These are phyloP conservation scores for Fusarium hainanense DNA, from an alignment of 2,329 filamentous ascomycete genomes.

Conservation along the genomic window DNA sequence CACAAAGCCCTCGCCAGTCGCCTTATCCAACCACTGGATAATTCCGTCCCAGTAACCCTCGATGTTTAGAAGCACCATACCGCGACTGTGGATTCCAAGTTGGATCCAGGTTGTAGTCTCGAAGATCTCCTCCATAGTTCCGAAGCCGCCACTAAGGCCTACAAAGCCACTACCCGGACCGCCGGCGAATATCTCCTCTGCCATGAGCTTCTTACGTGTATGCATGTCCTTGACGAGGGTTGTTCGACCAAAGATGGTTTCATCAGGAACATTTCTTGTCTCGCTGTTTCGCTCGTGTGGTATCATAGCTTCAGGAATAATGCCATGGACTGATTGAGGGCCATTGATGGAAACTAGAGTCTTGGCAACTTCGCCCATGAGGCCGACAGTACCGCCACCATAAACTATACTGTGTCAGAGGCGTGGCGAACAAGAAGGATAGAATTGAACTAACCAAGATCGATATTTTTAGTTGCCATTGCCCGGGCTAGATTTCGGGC, in stretches of 20 bases:
- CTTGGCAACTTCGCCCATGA: conserved; percentile 94
- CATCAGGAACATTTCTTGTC: conserved; percentile 66
- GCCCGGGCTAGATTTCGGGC: conserved; percentile 78
- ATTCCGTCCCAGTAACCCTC: conserved; percentile 93
- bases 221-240: conserved; percentile 97
- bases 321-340: conserved; percentile 85
- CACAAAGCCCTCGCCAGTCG: conserved; percentile 82
- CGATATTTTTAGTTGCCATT: conserved; percentile 81
- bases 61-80: conserved; percentile 85
- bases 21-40: conserved; percentile 80
- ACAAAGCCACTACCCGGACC: conserved; percentile 90
- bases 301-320: conserved; percentile 89
- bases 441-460: conserved; percentile 66
- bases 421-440: background rate
- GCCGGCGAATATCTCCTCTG: conserved; percentile 82
- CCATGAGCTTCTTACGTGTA: conserved; percentile 94
- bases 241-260: conserved; percentile 78
- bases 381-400: conserved; percentile 90
- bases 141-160: conserved; percentile 88
- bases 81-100: conserved; percentile 85
- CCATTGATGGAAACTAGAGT: conserved; percentile 86
- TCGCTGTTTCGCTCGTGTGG: conserved; percentile 76
- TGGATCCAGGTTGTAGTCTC: conserved; percentile 96
- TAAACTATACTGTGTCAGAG: conserved; percentile 69
- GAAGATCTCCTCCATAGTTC: conserved; percentile 95